Percentiles rank a stretch among this genome's conserved stretches.
Conservation (phyloP, 129 eudicot species). For the Erigeron canadensis region DNA sequence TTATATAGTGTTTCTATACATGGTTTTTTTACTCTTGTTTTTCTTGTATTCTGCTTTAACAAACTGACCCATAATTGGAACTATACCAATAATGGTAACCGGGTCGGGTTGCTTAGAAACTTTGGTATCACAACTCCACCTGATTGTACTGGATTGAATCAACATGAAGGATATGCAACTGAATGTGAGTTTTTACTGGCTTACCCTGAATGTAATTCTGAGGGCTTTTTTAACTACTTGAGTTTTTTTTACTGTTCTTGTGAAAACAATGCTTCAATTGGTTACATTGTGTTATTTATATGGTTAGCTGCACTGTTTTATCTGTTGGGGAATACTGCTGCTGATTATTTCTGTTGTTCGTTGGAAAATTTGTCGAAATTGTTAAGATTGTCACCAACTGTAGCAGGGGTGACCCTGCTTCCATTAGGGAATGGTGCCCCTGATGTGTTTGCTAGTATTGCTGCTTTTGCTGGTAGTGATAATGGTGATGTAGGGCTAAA, state of each 20-base stretch:
- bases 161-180: conserved; percentile 45
- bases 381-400: conserved; percentile 57
- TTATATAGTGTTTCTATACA: conserved; percentile 14
- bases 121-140: conserved; percentile 29
- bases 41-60: conserved; percentile 27
- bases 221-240: conserved; percentile 62
- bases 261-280: conserved; percentile 34
- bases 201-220: conserved; percentile 61
- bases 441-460: conserved; percentile 85
- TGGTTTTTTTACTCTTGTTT: conserved; percentile 23
- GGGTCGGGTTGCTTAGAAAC: conserved; percentile 11
- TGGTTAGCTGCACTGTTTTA: conserved; percentile 74
- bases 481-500: conserved; percentile 77
- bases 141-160: conserved; percentile 49
- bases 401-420: conserved; percentile 86
- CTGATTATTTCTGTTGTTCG: conserved; percentile 79
- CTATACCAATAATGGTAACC: neutral
- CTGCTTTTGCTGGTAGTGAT: conserved; percentile 65
- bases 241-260: conserved; percentile 73
- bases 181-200: conserved; percentile 63
- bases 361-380: conserved; percentile 64
- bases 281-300: conserved; percentile 44
- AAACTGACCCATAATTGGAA: neutral
- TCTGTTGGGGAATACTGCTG: conserved; percentile 77
- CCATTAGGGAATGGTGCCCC: conserved; percentile 94